Conservation (phyloP, 164 flowering plant species). For the grape (Vitis vinifera) region DNA sequence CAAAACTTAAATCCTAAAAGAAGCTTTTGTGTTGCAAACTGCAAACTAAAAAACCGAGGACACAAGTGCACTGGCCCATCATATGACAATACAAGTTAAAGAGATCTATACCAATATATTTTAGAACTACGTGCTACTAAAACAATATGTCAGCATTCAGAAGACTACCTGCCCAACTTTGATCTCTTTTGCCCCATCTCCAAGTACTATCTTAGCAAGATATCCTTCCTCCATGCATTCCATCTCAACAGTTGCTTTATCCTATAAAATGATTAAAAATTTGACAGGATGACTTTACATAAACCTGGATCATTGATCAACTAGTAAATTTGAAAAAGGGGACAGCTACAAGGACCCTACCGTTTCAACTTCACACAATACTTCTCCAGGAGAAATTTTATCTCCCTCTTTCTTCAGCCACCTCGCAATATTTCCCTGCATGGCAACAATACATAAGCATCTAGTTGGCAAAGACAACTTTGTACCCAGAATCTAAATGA, state of each 20-base stretch:
- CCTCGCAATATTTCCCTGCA: conserved; percentile 92
- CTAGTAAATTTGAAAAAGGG: no score
- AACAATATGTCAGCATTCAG: conserved; percentile 51
- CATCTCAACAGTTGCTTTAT: conserved; percentile 99
- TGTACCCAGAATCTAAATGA: background rate
- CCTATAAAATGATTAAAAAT: conserved; percentile 27
- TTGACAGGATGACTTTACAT: no score
- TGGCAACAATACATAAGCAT: conserved; percentile 5
- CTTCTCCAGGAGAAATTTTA: conserved; percentile 87
- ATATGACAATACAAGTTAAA: no score
- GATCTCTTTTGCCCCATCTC: conserved; percentile 86
- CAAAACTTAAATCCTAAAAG: no score
- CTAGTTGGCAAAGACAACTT: conserved; percentile 1
- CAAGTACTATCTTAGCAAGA: conserved; percentile 82
- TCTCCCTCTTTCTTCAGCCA: conserved; percentile 99
- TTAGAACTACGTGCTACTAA: background rate
- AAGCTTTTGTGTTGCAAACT: no score
- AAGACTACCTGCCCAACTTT: conserved; percentile 58
- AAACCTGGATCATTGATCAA: no score
- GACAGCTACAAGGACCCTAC: conserved; percentile 37
- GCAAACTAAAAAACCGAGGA: no score
- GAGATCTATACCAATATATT: no score
- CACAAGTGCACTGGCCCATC: no score
- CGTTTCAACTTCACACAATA: conserved; percentile 98
- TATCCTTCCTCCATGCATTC: conserved; percentile 99